Evolutionary conservation across 1,284 basidiomycete species (phyloP), one percentile per base, ranked within the genome.

Genomic region (Somion occarium): DNA sequence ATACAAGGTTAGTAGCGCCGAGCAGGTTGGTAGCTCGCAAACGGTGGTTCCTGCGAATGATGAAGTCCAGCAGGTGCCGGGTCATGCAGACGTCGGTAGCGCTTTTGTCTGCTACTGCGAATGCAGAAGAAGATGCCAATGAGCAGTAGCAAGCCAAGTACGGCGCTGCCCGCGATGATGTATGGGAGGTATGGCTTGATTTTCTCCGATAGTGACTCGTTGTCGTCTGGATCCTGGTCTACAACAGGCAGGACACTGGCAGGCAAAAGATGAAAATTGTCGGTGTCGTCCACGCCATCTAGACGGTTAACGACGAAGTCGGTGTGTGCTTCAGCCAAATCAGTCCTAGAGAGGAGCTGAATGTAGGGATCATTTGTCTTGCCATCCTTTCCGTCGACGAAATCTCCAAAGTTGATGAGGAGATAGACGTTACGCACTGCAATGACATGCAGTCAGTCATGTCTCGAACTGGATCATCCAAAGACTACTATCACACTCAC

Each of bases 381-480:
- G 18, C 42, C 50, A 44, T 55, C 52, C 27, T 68, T 56, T 24
- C 70, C 75, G 30, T 73, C 60, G 45, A 83, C 62, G 55, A 79
- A 77, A 64, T 82, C 74, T 19, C 83, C 83, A 57, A 78, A 82
- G 63, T 85, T 72, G 63, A 85, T 73, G 15, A 83, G 66, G 24
- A 76, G 68, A 61, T 85, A 85, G 13, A 75, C 72, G 61, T 88
- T 90, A 12, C 87, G 83, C 50, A 90, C 87, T 89, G 58, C 18
- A 30, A 47, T 25, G 3, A n/a, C 11, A n/a, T n/a, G n/a, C n/a
- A n/a, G n/a, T n/a, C n/a, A n/a, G n/a, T n/a, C n/a, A 44, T 43
- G 44, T 55, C 27, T 50, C 44, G 39, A 44, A 42, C 25, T 5
- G 37, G 15, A 18, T 38, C 42, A 37, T 23, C 37, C 44, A 18